Base-by-base conservation (phyloP, 2,329 filamentous ascomycete genomes). In the Hypoxylon sp. region DNA sequence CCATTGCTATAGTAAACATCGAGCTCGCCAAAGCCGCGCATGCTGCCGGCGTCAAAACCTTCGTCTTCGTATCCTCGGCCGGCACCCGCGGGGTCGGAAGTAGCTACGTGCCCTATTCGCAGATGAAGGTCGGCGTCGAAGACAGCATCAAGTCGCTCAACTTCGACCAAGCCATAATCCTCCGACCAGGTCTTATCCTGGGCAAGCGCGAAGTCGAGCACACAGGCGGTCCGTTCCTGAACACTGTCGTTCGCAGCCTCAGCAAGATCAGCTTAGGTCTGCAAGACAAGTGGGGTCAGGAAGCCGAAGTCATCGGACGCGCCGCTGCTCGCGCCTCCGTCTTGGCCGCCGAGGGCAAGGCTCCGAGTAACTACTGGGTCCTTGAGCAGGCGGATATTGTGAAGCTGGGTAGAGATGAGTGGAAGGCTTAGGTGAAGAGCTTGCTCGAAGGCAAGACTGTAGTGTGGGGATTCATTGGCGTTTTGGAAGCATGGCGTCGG, bases 91-190 rank as follows among this genome's bases (percentile, higher is more conserved):
- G 74, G 9, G 17, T 78, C 27, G 20, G 74, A 21, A 38, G 60
- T 31, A 36, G 72, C 71, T 40, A 77, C 75, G n/a, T 82, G 68
- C 73, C 77, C 65, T 72, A 79, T 72, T 56, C 83, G 74, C 59
- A 76, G 70, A 94, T 97, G 90, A 97, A 97, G 78, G 85, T 83
- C 16, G 89, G 94, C 63, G 83, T 96, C 29, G 93, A 97, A 70
- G 88, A 95, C 23, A 77, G 84, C 11, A 80, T 96, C 52, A 82
- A 83, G 68, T 81, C 73, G 30, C 73, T 93, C 3, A 86, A 76
- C 3, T 96, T 96, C 66, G 88, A 92, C 38, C 84, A 89, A 59
- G 87, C 86, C 3, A 81, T 96, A 46, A 87, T 97, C 44, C 37
- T 87, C 15, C 71, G 85, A 32, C 92, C 92, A 0, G 92, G 89